Base-by-base conservation (phyloP, 495 filamentous ascomycete species). In the Lophium mytilinum region DNA sequence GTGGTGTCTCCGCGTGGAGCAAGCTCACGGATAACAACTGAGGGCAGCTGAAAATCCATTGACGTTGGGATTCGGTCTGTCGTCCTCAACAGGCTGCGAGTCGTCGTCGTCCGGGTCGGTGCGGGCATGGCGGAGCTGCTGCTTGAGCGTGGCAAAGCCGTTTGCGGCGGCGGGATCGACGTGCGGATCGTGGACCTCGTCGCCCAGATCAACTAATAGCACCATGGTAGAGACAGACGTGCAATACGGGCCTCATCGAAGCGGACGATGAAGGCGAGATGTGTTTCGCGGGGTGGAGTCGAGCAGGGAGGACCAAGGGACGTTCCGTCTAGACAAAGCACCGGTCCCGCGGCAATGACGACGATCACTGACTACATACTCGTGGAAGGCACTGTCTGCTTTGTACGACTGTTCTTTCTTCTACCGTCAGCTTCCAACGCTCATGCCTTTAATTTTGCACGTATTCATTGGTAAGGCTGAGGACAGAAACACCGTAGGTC, bases 21-120 rank as follows among this genome's bases (percentile, higher is more conserved):
- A 59, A 35, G 69, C 80, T 70, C 76, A 96, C 90, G 90, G 90
- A 79, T 96, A 96, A 74, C 89, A 93, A 62, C 84, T 84, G 72
- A 96, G 75, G 60, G 87, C 85, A 66, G 81, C 78, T 34, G 88
- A 86, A 74, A 92, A 84, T 53, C 76, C 75, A 72, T 82, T 86
- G 65, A 77, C 68, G 66, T 89, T 91, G 43, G 76, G 80, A 72
- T 82, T 82, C 50, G 78, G 74, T 64, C 75, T 74, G 46, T 70
- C 57, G 57, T 60, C 67, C 42, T 61, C 61, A 54, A 54, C 67
- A 21, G 37, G 42, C 45, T 64, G 33, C 49, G 9, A 9, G 19
- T 42, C 40, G 11, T 14, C 12, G 30, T 45, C 18, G 4, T 17
- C 36, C 43, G 1, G 43, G 19, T 24, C 15, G 14, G 49, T 37